phyloP scores from a whole-genome alignment of 148 eudicot genomes.

The Rhododendron williamsianum region DNA sequence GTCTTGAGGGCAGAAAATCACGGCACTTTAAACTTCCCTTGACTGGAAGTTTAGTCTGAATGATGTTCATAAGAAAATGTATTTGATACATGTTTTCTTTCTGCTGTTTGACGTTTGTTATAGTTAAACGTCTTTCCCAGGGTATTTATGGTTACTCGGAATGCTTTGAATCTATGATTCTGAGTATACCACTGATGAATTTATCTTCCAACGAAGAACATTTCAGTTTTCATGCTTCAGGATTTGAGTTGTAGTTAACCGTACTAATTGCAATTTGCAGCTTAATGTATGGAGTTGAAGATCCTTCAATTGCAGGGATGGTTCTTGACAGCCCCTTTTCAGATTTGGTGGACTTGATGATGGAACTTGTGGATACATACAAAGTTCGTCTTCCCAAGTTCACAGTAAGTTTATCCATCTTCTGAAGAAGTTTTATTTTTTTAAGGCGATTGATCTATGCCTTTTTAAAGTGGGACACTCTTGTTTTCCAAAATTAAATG shows the following conservation, averaged over 20 bases:
- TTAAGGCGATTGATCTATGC: neutral
- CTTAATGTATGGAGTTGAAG: slow-evolving; percentile 98
- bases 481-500: neutral
- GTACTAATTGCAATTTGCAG: slow-evolving; percentile 36
- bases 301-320: slow-evolving; percentile 98
- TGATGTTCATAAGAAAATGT: neutral
- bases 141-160: neutral
- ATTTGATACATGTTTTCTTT: neutral
- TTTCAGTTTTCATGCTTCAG: neutral
- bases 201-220: neutral
- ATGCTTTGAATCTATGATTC: neutral
- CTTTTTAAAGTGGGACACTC: neutral
- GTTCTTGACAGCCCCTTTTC: slow-evolving; percentile 99
- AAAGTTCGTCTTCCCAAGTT: slow-evolving; percentile 91
- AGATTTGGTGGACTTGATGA: slow-evolving; percentile 93
- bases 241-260: neutral
- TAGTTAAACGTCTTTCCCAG: slow-evolving; percentile 4
- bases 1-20: neutral
- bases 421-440: neutral
- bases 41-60: neutral
- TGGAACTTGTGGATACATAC: slow-evolving; percentile 98
- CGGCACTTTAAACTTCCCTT: neutral
- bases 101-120: neutral
- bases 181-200: neutral
- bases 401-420: slow-evolving; percentile 53